phyloP scores from a whole-genome alignment of 176 grass and related monocot genomes.

The Lolium rigidum region DNA sequence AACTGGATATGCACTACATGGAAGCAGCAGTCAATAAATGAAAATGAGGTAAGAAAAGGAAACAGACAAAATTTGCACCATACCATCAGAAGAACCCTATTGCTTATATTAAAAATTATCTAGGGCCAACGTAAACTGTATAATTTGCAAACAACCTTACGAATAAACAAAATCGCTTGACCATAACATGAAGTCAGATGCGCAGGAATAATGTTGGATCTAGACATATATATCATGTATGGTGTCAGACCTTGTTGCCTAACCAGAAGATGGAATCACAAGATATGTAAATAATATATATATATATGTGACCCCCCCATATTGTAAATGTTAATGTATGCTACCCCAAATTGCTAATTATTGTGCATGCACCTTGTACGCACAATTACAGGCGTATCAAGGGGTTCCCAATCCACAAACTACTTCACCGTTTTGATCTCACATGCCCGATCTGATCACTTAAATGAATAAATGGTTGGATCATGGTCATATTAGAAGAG shows the following conservation, averaged over 20 bases:
- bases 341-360: not conserved
- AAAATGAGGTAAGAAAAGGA: constrained; percentile 2
- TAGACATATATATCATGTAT: not conserved
- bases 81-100: constrained; percentile 9
- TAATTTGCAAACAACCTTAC: not conserved
- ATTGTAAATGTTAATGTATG: not conserved
- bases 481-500: not conserved
- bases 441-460: not conserved
- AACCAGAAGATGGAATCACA: constrained; percentile 14
- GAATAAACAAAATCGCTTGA: constrained; percentile 22
- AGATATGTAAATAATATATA: constrained; percentile 8
- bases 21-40: not conserved
- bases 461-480: not conserved
- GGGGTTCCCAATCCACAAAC: not conserved
- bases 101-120: constrained; percentile 11
- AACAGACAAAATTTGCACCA: not conserved
- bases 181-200: constrained; percentile 36
- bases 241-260: constrained; percentile 4
- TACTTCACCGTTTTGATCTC: not conserved
- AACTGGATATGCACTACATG: not conserved
- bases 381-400: not conserved
- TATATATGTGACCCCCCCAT: not conserved
- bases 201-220: not conserved
- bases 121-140: no score
- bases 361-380: not conserved